phyloP scores from a whole-genome alignment of 495 filamentous ascomycete species.

The Penicillium bovifimosum region DNA sequence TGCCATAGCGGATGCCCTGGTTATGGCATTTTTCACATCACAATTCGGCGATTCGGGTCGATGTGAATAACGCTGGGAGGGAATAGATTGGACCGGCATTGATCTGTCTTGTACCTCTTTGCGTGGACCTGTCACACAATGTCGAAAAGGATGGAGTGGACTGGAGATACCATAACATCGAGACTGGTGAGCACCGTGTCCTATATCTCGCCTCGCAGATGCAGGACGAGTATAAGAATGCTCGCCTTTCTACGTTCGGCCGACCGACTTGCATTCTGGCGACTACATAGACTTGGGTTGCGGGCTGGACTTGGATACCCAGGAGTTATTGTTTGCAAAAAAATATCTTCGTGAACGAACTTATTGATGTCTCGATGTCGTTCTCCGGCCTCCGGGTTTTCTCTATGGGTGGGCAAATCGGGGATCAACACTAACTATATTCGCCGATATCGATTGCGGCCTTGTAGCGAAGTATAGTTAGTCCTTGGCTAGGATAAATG shows the following conservation, averaged over 20 bases:
- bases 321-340: slow-evolving; percentile 12
- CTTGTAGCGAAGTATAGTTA: neutral
- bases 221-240: neutral
- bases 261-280: slow-evolving; percentile 10
- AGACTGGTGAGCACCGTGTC: neutral
- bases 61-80: neutral
- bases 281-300: slow-evolving; percentile 4
- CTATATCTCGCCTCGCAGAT: neutral
- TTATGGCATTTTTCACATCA: neutral
- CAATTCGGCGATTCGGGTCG: neutral
- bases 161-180: neutral
- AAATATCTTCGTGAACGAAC: neutral
- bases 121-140: neutral
- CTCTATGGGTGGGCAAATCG: neutral
- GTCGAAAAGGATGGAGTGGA: neutral
- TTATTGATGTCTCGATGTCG: neutral
- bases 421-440: neutral
- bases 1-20: neutral
- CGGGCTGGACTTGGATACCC: slow-evolving; percentile 17
- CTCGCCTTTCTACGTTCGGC: neutral
- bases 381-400: neutral
- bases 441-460: neutral
- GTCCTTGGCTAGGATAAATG: neutral
- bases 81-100: neutral
- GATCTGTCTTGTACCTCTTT: neutral